Conservation (phyloP, 495 filamentous ascomycete genomes). For the Schizothecium vesticola region DNA sequence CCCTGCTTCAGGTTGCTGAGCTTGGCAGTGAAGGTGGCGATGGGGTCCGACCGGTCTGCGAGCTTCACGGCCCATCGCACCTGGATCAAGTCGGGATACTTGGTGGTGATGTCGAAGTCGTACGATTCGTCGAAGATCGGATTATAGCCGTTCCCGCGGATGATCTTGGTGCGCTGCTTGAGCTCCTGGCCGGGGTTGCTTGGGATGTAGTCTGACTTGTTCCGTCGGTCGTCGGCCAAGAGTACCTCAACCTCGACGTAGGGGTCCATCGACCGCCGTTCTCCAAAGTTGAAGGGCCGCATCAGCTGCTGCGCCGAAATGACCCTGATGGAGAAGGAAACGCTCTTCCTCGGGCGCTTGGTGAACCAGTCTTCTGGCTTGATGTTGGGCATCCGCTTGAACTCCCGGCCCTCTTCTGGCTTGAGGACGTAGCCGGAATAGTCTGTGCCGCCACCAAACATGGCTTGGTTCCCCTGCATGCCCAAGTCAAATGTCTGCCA, state of each 20-base stretch:
- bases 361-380: constrained; percentile 37
- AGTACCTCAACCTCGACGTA: constrained; percentile 95
- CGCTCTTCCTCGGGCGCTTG: constrained; percentile 66
- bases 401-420: constrained; percentile 71
- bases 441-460: constrained; percentile 92
- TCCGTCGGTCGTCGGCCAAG: constrained; percentile 80
- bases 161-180: constrained; percentile 69
- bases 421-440: constrained; percentile 90
- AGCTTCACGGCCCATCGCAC: constrained; percentile 90
- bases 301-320: constrained; percentile 94
- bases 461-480: constrained; percentile 93
- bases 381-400: constrained; percentile 45
- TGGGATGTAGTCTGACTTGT: constrained; percentile 37
- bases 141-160: constrained; percentile 85
- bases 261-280: constrained; percentile 75
- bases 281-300: constrained; percentile 62
- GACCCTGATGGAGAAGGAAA: constrained; percentile 79
- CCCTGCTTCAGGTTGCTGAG: constrained; percentile 83
- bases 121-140: constrained; percentile 71
- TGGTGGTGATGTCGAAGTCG: constrained; percentile 74
- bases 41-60: constrained; percentile 60
- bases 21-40: constrained; percentile 90
- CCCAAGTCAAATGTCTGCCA: constrained; percentile 97
- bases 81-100: constrained; percentile 88
- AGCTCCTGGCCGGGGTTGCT: constrained; percentile 57